Conservation (phyloP, 2,329 filamentous ascomycete genomes). For the Hypoxylon sp. region DNA sequence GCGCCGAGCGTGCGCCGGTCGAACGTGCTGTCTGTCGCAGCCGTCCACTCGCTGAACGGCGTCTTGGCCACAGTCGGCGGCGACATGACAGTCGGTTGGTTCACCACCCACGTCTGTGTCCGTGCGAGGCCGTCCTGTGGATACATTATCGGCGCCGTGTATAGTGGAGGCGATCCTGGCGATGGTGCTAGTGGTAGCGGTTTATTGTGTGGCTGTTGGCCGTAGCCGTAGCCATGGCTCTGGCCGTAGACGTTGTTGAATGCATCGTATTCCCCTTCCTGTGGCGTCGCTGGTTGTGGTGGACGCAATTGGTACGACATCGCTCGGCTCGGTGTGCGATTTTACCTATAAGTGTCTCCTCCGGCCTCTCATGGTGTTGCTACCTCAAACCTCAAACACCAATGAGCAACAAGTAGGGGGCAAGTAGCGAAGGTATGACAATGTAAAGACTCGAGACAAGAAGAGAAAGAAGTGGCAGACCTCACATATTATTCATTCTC, state of each 20-base stretch:
- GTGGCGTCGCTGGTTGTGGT: slow-evolving; percentile 20
- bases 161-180: slow-evolving; percentile 4
- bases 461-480: slow-evolving; percentile 16
- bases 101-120: slow-evolving; percentile 42
- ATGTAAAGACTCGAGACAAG: slow-evolving; percentile 3
- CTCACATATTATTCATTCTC: slow-evolving; percentile 26
- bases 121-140: slow-evolving; percentile 29
- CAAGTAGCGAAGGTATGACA: neutral
- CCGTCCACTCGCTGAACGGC: slow-evolving; percentile 37
- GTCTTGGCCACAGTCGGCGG: slow-evolving; percentile 40
- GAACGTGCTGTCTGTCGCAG: slow-evolving; percentile 18
- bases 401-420: neutral
- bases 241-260: slow-evolving; percentile 17
- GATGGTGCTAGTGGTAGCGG: slow-evolving; percentile 9
- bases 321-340: slow-evolving; percentile 18
- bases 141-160: slow-evolving; percentile 2
- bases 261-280: slow-evolving; percentile 22
- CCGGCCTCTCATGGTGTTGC: slow-evolving; percentile 25
- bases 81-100: slow-evolving; percentile 35
- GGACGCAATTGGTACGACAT: slow-evolving; percentile 46
- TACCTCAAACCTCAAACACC: neutral
- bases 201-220: slow-evolving; percentile 14
- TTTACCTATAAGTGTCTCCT: slow-evolving; percentile 20
- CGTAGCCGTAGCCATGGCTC: slow-evolving; percentile 17
- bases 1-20: slow-evolving; percentile 29